Evolutionary conservation across 225 moss, liverwort and hornwort genomes (phyloP), one percentile per base, ranked within the genome.

Genomic region (Pleurozium schreberi): DNA sequence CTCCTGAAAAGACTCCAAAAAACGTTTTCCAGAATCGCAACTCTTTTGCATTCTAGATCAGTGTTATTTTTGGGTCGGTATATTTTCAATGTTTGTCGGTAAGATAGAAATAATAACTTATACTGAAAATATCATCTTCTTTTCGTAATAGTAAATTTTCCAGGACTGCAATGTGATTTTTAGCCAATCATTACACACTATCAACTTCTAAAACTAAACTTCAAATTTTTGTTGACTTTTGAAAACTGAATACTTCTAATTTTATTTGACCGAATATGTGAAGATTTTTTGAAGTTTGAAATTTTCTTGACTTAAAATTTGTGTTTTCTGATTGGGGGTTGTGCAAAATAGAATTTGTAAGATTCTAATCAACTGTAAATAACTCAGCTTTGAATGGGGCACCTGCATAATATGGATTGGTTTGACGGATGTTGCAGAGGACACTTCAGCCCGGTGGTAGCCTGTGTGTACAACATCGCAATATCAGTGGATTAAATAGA

Each of bases 391-490:
- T 42, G 38, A 82, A 47, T 40, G 47, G 63, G 50, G 43, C 50
- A 86, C 45, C 60, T 36, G 57, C 78, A 21, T 91, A 65, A 42
- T 34, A 59, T 74, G 27, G 27, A 74, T 87, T 82, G 76, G 77
- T 89, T 84, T 87, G 77, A 65, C 53, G 67, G 8, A 61, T 83
- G 70, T 70, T 89, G 91, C 93, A 95, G 95, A 90, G 92, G 67
- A 95, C 95, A 65, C 84, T 95, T 87, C 95, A 95, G 81, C 93
- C 95, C 6, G 95, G 95, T 77, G 92, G 92, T 80, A 92, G 93
- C 83, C 76, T 95, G 67, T 89, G 80, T 89, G 95, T 92, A 40
- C 87, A 92, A n/a, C 92, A 92, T 64, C 87, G 91, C 40, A 95
- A 95, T 18, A 93, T 95, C 68, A 84, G 60, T 82, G 95, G 95